Evolutionary conservation across 192 early-diverging fungal genomes (phyloP), one percentile per base, ranked within the genome.

Genomic region (Coemansia sp.): DNA sequence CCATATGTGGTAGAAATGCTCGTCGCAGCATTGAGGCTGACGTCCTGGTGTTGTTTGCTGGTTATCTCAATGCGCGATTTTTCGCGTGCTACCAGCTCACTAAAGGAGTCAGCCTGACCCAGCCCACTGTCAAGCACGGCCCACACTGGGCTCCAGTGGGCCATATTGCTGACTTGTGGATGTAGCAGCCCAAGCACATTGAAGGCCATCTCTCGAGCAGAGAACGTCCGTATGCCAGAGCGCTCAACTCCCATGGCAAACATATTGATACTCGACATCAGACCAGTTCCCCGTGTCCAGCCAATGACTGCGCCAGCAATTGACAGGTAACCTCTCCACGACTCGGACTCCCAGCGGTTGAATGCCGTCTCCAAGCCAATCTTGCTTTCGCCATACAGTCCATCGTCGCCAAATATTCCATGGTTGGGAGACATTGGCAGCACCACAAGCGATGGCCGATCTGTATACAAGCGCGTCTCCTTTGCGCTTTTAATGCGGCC

Each of bases 331-430:
- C 73, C 75, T 43, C 82, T 78, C 93, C 93, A 96, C 23, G 66
- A 73, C 66, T 96, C 93, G 39, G 90, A 86, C 47, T 85, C 77
- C 87, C 88, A 96, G 54, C 90, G 78, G 79, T 91, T 91, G 63
- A 94, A 78, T 36, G 89, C 62, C 14, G 91, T 89, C 73, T 92
- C 91, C 23, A 96, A 80, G 14, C 78, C 85, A 51, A 91, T 78
- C 80, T 96, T 96, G 56, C 90, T 84, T 64, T 96, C 93, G 60
- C 85, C 81, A 59, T 96, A 96, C n/a, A 96, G 78, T 65, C 93
- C 93, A 43, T 96, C 87, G 39, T 76, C 78, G 47, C 93, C 93
- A 52, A 94, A 92, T 5, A 78, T 89, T 48, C 91, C 93, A 60
- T 96, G 93, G 79, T 96, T 96, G 38, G 93, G 93, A 35, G 93